Conservation (phyloP, 352 stramenopile genomes). For the Peronosclerospora sorghi region DNA sequence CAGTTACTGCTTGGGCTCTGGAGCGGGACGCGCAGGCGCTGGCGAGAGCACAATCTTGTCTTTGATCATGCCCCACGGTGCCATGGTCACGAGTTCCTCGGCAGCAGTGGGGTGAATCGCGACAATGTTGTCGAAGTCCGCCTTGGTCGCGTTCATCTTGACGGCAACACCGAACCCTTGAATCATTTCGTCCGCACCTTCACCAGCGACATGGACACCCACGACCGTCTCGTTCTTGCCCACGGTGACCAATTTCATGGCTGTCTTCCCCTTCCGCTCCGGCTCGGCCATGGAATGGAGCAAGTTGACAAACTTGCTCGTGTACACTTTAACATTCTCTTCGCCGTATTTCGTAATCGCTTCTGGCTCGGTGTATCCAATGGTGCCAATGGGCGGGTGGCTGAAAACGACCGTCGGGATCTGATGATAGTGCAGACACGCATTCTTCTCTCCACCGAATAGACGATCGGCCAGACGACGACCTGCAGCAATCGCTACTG, state of each 20-base stretch:
- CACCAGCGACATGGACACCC: slow-evolving; percentile 93
- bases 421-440: slow-evolving; percentile 83
- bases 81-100: slow-evolving; percentile 95
- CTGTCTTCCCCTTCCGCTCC: slow-evolving; percentile 87
- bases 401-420: slow-evolving; percentile 95
- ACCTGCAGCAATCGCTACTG: slow-evolving; percentile 79
- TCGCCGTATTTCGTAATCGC: slow-evolving; percentile 83
- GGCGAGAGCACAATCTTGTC: slow-evolving; percentile 56
- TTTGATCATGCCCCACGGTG: slow-evolving; percentile 76
- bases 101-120: slow-evolving; percentile 94
- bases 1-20: slow-evolving; percentile 19
- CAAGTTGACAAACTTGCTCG: slow-evolving; percentile 90
- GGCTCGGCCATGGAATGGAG: slow-evolving; percentile 53
- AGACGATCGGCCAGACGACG: slow-evolving; percentile 78
- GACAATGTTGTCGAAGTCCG: slow-evolving; percentile 93
- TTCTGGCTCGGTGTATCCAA: slow-evolving; percentile 87
- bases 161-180: slow-evolving; percentile 98
- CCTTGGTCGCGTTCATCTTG: slow-evolving; percentile 97
- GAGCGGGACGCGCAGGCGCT: slow-evolving; percentile 24
- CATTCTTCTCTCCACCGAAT: slow-evolving; percentile 57
- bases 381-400: slow-evolving; percentile 90
- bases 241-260: slow-evolving; percentile 91
- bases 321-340: slow-evolving; percentile 90
- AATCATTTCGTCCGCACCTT: slow-evolving; percentile 95
- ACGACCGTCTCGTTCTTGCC: slow-evolving; percentile 90